phyloP scores from a whole-genome alignment of 441 rosid species.

The Brassica balearica region DNA sequence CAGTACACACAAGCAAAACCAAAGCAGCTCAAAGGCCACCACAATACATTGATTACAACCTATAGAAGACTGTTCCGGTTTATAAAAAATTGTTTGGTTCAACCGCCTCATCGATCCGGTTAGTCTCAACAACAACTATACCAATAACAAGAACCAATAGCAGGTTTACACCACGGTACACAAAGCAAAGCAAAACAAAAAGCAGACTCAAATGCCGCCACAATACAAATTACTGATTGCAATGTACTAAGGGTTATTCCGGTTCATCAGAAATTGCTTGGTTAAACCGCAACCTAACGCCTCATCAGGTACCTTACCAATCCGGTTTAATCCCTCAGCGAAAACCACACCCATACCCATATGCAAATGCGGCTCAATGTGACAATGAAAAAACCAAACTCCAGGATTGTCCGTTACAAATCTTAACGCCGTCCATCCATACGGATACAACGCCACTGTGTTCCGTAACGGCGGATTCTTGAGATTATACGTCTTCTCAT shows the following conservation, averaged over 20 bases:
- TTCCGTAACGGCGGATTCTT: slow-evolving; percentile 75
- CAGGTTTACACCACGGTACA: slow-evolving; percentile 18
- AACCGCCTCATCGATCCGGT: neutral
- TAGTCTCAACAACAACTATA: slow-evolving; percentile 13
- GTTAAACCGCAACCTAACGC: too few species aligned
- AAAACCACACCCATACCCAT: slow-evolving; percentile 85
- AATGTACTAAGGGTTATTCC: too few species aligned
- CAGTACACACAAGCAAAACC: neutral
- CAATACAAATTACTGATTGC: too few species aligned
- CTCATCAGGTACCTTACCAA: too few species aligned
- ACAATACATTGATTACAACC: neutral
- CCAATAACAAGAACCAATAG: slow-evolving; percentile 18
- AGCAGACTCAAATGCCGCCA: too few species aligned
- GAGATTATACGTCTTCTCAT: slow-evolving; percentile 58
- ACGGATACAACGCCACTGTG: slow-evolving; percentile 67
- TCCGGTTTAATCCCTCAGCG: too few species aligned
- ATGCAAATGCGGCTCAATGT: slow-evolving; percentile 88
- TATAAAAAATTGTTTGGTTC: neutral
- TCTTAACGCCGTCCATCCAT: slow-evolving; percentile 88
- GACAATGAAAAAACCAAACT: slow-evolving; percentile 95
- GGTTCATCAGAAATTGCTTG: too few species aligned
- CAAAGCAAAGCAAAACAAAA: neutral
- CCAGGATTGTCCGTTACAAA: slow-evolving; percentile 85
- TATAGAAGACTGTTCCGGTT: neutral
- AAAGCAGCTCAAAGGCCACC: neutral